A percentile compares a stretch with the other conserved stretches of the same genome.
Conservation (phyloP, 2,329 filamentous ascomycete species). For the Botrytis medusae region DNA sequence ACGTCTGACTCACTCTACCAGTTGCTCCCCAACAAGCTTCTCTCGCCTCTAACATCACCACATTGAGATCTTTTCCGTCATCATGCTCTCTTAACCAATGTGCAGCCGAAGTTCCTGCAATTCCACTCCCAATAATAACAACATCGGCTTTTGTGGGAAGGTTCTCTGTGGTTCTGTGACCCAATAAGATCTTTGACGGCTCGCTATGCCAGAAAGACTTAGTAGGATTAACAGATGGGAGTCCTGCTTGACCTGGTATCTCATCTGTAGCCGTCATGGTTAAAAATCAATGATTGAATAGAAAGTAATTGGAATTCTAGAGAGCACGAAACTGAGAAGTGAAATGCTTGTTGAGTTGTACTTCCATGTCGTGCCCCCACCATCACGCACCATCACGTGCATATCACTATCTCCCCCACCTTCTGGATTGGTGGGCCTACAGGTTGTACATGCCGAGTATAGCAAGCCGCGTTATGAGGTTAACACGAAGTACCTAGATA, state of each 20-base stretch:
- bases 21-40: conserved; percentile 84
- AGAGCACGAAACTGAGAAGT: background rate
- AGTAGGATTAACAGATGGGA: conserved; percentile 62
- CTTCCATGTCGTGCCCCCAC: background rate
- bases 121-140: conserved; percentile 72
- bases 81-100: conserved; percentile 55
- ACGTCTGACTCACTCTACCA: conserved; percentile 61
- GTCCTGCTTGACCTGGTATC: conserved; percentile 33
- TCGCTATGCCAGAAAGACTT: conserved; percentile 73
- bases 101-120: conserved; percentile 72
- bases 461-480: background rate
- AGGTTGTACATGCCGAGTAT: background rate
- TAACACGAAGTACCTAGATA: background rate
- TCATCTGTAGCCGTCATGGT: conserved; percentile 11
- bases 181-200: conserved; percentile 61
- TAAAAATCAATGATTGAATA: background rate
- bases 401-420: conserved; percentile 9
- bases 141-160: conserved; percentile 65
- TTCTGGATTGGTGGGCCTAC: background rate
- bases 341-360: background rate
- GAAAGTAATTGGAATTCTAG: background rate
- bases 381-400: conserved; percentile 6
- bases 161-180: conserved; percentile 64
- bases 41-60: conserved; percentile 74
- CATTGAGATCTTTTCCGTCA: conserved; percentile 46